These are phyloP conservation scores for Erodium maritimum DNA, from an alignment of 345 rosid species.

Conservation along the genomic window DNA sequence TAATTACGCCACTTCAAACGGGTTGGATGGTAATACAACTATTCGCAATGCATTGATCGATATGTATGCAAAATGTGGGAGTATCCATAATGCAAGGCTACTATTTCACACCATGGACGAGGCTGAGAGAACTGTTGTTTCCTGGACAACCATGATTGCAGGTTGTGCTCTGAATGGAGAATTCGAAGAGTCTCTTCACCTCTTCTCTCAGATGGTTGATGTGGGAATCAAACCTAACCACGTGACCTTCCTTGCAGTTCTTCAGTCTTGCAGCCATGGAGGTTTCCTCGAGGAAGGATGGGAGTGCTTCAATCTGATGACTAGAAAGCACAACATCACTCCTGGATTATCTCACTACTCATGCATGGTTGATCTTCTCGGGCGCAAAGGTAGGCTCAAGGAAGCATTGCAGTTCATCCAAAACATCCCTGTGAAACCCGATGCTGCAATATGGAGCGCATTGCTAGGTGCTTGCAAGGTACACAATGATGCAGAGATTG, in stretches of 20 bases:
- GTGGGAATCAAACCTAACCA: constrained; percentile 33
- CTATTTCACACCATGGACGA: constrained; percentile 21
- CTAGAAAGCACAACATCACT: constrained; percentile 21
- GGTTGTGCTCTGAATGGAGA: constrained; percentile 11
- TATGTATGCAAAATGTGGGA: constrained; percentile 29
- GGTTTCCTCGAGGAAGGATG: constrained; percentile 40
- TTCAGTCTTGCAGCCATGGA: constrained; percentile 44
- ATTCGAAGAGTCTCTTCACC: constrained; percentile 13
- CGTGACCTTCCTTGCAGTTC: constrained; percentile 29
- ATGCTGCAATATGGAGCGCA: constrained; percentile 37
- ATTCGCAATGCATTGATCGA: constrained; percentile 29
- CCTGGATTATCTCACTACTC: constrained; percentile 35
- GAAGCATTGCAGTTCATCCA: constrained; percentile 33
- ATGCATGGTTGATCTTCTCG: constrained; percentile 45
- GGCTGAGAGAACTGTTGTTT: constrained; percentile 21
- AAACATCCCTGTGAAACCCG: constrained; percentile 29
- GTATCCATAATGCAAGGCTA: constrained; percentile 5
- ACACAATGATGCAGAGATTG: constrained; percentile 21
- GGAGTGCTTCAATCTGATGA: constrained; percentile 37
- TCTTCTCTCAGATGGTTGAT: constrained; percentile 22
- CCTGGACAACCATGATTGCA: constrained; percentile 25
- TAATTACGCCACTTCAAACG: constrained; percentile 21
- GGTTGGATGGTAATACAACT: constrained; percentile 30
- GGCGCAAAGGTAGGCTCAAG: constrained; percentile 30
- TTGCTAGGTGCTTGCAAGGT: constrained; percentile 41